Conservation (phyloP, 2,329 filamentous ascomycete genomes). For the Beauveria bassiana region DNA sequence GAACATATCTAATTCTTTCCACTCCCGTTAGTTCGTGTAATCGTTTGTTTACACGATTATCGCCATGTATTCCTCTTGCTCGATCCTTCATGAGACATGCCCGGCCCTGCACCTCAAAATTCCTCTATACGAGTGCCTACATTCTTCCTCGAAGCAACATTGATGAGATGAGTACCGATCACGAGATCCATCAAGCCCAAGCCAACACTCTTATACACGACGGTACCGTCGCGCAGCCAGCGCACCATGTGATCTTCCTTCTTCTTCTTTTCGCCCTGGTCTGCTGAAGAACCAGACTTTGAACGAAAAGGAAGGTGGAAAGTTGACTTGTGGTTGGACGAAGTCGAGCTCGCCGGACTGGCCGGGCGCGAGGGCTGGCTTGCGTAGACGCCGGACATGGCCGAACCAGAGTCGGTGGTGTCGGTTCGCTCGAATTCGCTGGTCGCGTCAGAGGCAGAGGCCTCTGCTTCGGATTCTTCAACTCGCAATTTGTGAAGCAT, state of each 20-base stretch:
- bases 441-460: conserved; percentile 22
- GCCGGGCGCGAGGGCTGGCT: conserved; percentile 19
- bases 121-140: conserved; percentile 46
- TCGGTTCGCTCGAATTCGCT: conserved; percentile 26
- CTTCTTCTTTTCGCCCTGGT: conserved; percentile 28
- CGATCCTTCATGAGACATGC: not conserved
- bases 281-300: conserved; percentile 19
- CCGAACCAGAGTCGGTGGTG: conserved; percentile 23
- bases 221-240: conserved; percentile 55
- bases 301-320: conserved; percentile 26
- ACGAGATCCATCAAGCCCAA: conserved; percentile 60
- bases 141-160: conserved; percentile 45
- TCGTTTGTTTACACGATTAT: too few species aligned
- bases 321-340: conserved; percentile 25
- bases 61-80: not conserved
- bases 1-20: too few species aligned
- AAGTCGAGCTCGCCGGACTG: conserved; percentile 26
- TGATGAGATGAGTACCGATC: conserved; percentile 50
- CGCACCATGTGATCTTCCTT: conserved; percentile 42
- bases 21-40: too few species aligned
- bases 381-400: conserved; percentile 35
- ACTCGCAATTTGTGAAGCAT: conserved; percentile 45
- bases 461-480: conserved; percentile 31
- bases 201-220: conserved; percentile 62
- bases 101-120: conserved; percentile 31